phyloP scores from a whole-genome alignment of 371 early-diverging fungal species.

The Chytridium lagenaria region DNA sequence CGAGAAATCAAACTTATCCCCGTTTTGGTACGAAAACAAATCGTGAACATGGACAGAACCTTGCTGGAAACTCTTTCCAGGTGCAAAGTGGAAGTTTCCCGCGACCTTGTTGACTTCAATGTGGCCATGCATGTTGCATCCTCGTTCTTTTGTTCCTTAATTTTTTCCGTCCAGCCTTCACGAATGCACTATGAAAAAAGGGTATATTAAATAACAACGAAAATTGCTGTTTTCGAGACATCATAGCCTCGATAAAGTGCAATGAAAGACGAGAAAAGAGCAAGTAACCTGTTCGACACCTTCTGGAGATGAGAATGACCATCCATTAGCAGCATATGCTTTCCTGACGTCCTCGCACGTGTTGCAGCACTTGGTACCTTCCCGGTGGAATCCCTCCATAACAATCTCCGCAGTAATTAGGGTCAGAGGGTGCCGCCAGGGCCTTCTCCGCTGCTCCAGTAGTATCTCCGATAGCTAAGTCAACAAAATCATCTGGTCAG shows the following conservation, averaged over 20 bases:
- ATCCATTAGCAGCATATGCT: conserved; percentile 81
- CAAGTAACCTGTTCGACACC: conserved; percentile 78
- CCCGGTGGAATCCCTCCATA: conserved; percentile 79
- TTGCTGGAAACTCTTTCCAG: conserved; percentile 85
- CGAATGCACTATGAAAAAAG: conserved; percentile 69
- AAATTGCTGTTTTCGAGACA: too few species aligned
- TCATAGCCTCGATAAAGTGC: too few species aligned
- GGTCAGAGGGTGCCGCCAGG: conserved; percentile 35
- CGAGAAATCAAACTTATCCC: conserved; percentile 72
- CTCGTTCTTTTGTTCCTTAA: conserved; percentile 85
- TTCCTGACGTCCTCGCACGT: conserved; percentile 91
- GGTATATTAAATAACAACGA: neutral
- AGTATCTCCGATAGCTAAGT: conserved; percentile 39
- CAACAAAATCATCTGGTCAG: too few species aligned
- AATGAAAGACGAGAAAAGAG: neutral
- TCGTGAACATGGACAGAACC: conserved; percentile 87
- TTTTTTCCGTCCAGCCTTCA: conserved; percentile 81
- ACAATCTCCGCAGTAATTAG: conserved; percentile 86
- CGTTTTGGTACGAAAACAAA: conserved; percentile 59
- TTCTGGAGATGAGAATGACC: conserved; percentile 76
- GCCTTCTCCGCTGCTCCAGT: conserved; percentile 20
- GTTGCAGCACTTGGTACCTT: conserved; percentile 83
- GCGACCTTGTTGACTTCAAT: conserved; percentile 90
- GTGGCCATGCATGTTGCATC: conserved; percentile 85
- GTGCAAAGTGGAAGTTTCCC: conserved; percentile 90